phyloP scores from a whole-genome alignment of 108 stramenopile genomes.

The Nitzschia putrida region DNA sequence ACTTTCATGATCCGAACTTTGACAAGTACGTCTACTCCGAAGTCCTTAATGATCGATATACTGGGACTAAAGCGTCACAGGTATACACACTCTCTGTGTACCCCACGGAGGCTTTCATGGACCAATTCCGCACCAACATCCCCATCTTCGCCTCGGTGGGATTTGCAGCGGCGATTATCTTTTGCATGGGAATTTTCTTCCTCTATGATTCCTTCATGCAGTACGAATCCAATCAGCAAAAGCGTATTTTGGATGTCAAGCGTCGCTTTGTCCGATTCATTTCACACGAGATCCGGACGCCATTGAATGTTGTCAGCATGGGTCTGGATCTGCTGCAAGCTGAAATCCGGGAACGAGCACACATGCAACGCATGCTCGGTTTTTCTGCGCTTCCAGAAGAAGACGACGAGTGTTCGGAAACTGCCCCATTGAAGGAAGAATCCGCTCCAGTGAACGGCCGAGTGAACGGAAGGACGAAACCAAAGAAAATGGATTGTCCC shows the following conservation, averaged over 20 bases:
- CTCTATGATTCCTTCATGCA: conserved; percentile 48
- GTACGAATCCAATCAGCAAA: conserved; percentile 27
- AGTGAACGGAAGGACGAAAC: background rate
- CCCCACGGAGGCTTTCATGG: conserved; percentile 31
- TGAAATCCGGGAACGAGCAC: conserved; percentile 28
- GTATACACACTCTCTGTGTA: conserved; percentile 27
- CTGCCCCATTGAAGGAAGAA: background rate
- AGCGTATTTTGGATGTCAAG: conserved; percentile 37
- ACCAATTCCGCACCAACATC: conserved; percentile 37
- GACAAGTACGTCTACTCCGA: background rate
- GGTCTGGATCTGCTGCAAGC: conserved; percentile 40
- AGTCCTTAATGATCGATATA: conserved; percentile 1
- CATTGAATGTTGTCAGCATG: conserved; percentile 54
- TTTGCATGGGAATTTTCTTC: conserved; percentile 36
- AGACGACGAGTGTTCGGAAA: background rate
- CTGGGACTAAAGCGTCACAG: background rate
- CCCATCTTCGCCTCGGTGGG: conserved; percentile 30
- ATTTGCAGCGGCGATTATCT: conserved; percentile 31
- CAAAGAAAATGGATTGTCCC: background rate
- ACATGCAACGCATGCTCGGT: background rate
- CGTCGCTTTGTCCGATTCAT: conserved; percentile 47
- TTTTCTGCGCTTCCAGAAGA: background rate
- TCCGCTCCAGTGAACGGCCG: background rate
- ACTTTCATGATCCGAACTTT: conserved; percentile 31
- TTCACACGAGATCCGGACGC: conserved; percentile 54